Evolutionary conservation across 2,329 filamentous ascomycete species (phyloP).

Genomic region (Pezicula radicicola): DNA sequence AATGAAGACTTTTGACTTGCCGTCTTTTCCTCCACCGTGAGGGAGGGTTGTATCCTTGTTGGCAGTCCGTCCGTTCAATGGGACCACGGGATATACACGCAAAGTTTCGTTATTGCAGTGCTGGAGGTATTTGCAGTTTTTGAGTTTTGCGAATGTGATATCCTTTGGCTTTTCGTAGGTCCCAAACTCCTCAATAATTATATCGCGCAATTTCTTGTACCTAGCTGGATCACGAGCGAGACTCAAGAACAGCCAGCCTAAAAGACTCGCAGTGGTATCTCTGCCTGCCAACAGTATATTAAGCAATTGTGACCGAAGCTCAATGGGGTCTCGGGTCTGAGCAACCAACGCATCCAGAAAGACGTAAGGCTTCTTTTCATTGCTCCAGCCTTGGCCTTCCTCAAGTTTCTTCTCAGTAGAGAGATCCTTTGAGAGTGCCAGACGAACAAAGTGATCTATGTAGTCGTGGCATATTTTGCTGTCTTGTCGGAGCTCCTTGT

Average conservation of each 20-base stretch:
- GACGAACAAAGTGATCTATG: slow-evolving; percentile 43
- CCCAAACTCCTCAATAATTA: slow-evolving; percentile 34
- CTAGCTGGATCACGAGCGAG: slow-evolving; percentile 37
- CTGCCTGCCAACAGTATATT: slow-evolving; percentile 55
- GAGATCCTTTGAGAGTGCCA: slow-evolving; percentile 26
- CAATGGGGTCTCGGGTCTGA: slow-evolving; percentile 39
- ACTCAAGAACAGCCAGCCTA: slow-evolving; percentile 46
- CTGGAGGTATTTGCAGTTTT: slow-evolving; percentile 25
- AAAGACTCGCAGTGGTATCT: slow-evolving; percentile 53
- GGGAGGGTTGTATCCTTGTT: slow-evolving; percentile 39
- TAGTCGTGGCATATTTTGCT: slow-evolving; percentile 35
- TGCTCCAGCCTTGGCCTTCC: slow-evolving; percentile 13
- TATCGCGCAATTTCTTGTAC: slow-evolving; percentile 39
- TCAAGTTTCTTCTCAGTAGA: slow-evolving; percentile 25
- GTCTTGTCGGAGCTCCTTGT: slow-evolving; percentile 27
- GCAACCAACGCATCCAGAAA: slow-evolving; percentile 56
- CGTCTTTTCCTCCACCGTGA: slow-evolving; percentile 31
- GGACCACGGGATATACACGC: slow-evolving; percentile 51
- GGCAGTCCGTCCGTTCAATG: slow-evolving; percentile 47
- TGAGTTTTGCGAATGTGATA: slow-evolving; percentile 24
- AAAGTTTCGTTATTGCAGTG: slow-evolving; percentile 36
- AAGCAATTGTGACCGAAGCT: slow-evolving; percentile 48
- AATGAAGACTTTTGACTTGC: slow-evolving; percentile 29
- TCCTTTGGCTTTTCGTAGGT: slow-evolving; percentile 24
- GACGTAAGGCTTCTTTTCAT: slow-evolving; percentile 30